Evolutionary conservation across 2,329 filamentous ascomycete species (phyloP), one percentile per base, ranked within the genome.

Genomic region (Colletotrichum lindemuthianum): DNA sequence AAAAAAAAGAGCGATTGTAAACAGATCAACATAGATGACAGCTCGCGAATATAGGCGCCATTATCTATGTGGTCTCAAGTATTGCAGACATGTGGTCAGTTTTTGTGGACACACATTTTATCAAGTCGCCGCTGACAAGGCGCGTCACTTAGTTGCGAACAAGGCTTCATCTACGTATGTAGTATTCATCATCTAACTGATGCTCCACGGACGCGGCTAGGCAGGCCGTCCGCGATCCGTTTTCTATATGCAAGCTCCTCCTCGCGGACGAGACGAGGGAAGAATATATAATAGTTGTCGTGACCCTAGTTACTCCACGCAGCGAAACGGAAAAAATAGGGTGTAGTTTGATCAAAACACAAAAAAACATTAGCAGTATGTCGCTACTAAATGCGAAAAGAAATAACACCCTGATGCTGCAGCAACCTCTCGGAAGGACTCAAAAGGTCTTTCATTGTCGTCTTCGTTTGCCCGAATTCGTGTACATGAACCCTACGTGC

Each of bases 331-430:
- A 51, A 51, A 47, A 51, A 51, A 47, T 45, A 60, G 34, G 61
- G 12, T 41, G 44, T 48, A n/a, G 10, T 63, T 59, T 50, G 37
- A 24, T 24, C 24, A 24, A 53, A 13, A 60, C n/a, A 37, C 37
- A 63, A 64, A 63, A 66, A 66, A 53, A 66, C 63, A 66, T 66
- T 53, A 63, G 63, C 63, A 64, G 59, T 66, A 66, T 43, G 48
- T 64, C 63, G 59, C 63, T 63, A 63, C 59, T 63, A 54, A 63
- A 66, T 64, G 59, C 63, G 52, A 64, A 48, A 65, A 65, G 61
- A 47, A 44, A 56, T 36, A 52, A 65, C 61, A 65, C 61, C 61
- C 45, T 56, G 47, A 55, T 65, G 61, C 50, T 24, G 55, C 59
- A 50, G 24, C 48, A 52, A 39, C 16, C 16, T 45, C 24, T 9